Evolutionary conservation across 106 monocot species (phyloP).

Genomic region (Agapanthus africanus): DNA sequence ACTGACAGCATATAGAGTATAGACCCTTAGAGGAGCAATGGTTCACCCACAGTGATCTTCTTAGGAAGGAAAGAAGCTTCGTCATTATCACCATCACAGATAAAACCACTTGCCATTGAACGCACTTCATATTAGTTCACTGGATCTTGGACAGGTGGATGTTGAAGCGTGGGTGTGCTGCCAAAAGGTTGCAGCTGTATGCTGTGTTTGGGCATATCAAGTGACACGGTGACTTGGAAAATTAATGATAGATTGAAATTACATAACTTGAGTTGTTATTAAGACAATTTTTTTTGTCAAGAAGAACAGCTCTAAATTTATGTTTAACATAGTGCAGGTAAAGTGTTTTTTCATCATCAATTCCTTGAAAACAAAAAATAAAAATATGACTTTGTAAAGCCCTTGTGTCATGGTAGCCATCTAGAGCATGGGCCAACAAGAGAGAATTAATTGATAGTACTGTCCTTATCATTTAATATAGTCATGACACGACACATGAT

Average conservation of each 20-base stretch:
- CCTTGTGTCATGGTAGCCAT: background rate
- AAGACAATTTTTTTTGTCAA: background rate
- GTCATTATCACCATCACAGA: background rate
- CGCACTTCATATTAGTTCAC: no score
- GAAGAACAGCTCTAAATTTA: background rate
- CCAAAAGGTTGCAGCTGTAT: background rate
- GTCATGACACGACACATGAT: background rate
- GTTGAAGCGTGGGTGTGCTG: background rate
- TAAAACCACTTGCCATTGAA: background rate
- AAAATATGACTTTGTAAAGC: background rate
- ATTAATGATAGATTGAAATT: background rate
- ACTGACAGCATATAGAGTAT: background rate
- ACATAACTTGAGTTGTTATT: background rate
- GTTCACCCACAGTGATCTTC: background rate
- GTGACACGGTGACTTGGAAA: no score
- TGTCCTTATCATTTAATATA: background rate
- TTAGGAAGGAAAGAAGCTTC: background rate
- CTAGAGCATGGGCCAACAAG: background rate
- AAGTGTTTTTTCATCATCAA: background rate
- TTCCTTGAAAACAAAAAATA: background rate
- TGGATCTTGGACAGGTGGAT: no score
- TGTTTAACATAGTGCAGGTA: background rate
- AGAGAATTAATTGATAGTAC: background rate
- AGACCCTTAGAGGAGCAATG: background rate
- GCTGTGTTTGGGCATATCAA: background rate